Evolutionary conservation across 371 early-diverging fungal genomes (phyloP).

Genomic region (Paraphysoderma sedebokerense): DNA sequence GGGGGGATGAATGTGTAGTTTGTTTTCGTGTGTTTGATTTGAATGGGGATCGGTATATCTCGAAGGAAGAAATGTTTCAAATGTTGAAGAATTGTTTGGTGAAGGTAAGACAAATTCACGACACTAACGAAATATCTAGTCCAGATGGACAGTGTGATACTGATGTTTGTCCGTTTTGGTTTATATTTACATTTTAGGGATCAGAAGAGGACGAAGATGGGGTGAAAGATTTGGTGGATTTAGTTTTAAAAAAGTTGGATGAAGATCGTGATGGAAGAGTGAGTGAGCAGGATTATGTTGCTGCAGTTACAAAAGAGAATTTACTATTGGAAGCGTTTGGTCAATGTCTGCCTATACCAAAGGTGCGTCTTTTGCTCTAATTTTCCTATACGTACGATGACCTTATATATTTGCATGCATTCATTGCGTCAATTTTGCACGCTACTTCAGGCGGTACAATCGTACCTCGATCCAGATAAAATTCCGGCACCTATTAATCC

Average conservation of each 20-base stretch:
- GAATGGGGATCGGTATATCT: conserved; percentile 34
- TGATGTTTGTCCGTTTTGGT: not conserved
- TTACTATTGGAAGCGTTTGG: conserved; percentile 36
- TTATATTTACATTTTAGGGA: not conserved
- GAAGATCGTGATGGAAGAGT: conserved; percentile 35
- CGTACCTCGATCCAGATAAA: no score
- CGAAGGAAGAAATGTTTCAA: conserved; percentile 39
- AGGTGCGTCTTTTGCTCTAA: no score
- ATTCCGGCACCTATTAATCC: no score
- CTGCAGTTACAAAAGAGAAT: conserved; percentile 24
- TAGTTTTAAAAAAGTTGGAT: conserved; percentile 32
- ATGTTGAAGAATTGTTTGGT: conserved; percentile 33
- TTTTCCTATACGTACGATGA: no score
- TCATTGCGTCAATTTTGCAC: no score
- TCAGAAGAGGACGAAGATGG: conserved; percentile 35
- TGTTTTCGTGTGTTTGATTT: conserved; percentile 37
- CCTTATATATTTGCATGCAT: no score
- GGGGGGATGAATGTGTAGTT: conserved; percentile 9
- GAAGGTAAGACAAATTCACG: conserved; percentile 5
- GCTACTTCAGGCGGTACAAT: no score
- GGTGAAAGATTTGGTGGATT: conserved; percentile 34
- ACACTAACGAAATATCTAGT: not conserved
- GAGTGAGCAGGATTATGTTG: conserved; percentile 26
- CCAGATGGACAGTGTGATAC: no score
- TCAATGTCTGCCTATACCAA: conserved; percentile 26